These are phyloP conservation scores for Aphanomyces astaci DNA, from an alignment of 352 stramenopile genomes.

Conservation along the genomic window DNA sequence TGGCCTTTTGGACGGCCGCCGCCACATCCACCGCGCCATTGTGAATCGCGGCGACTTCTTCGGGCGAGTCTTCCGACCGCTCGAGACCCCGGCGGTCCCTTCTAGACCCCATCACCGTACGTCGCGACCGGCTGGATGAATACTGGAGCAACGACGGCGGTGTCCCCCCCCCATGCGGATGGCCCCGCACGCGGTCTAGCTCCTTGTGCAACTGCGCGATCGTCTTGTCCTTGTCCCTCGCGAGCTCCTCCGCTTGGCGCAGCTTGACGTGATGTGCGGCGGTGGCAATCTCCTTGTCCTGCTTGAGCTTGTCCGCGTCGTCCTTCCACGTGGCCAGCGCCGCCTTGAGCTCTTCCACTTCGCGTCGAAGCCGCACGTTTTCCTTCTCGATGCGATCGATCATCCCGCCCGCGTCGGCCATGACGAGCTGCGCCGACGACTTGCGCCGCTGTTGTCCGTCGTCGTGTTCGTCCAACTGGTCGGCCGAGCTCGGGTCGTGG, in stretches of 20 bases:
- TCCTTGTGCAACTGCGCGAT: constrained; percentile 63
- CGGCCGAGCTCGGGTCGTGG: constrained; percentile 12
- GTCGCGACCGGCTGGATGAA: neutral
- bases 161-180: constrained; percentile 28
- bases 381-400: constrained; percentile 73
- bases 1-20: constrained; percentile 59
- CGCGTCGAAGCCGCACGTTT: constrained; percentile 52
- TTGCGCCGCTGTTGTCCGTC: constrained; percentile 38
- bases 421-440: constrained; percentile 71
- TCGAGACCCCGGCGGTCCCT: constrained; percentile 42
- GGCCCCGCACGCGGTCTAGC: constrained; percentile 46
- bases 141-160: constrained; percentile 21
- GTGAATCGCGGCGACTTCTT: constrained; percentile 31
- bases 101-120: constrained; percentile 66
- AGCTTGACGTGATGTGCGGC: constrained; percentile 82
- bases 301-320: constrained; percentile 62
- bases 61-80: constrained; percentile 31
- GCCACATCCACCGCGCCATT: constrained; percentile 35
- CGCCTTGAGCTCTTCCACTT: constrained; percentile 62
- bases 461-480: no score
- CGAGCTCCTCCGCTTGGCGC: constrained; percentile 57
- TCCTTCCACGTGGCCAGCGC: constrained; percentile 46
- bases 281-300: constrained; percentile 62
- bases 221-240: constrained; percentile 82
- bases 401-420: constrained; percentile 78